Evolutionary conservation across 1,284 basidiomycete species (phyloP).

Genomic region (Naganishia sp.): DNA sequence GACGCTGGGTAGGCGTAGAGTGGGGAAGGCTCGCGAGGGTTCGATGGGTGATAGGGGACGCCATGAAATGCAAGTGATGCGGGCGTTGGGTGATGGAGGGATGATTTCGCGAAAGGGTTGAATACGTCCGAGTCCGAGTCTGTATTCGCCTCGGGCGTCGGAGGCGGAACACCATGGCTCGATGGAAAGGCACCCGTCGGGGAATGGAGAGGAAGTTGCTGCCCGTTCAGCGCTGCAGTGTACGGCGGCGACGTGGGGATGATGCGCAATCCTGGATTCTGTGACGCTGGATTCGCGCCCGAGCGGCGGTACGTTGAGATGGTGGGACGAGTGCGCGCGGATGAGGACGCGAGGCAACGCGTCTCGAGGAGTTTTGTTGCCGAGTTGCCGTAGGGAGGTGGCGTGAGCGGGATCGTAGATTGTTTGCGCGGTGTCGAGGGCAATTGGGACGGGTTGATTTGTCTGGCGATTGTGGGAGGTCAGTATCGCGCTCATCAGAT

Average conservation of each 20-base stretch:
- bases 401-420: background rate
- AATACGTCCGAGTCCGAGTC: conserved; percentile 23
- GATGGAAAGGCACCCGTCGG: background rate
- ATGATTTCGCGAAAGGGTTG: conserved; percentile 7
- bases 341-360: background rate
- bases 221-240: background rate
- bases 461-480: background rate
- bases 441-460: background rate
- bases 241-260: conserved; percentile 20
- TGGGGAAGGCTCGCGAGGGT: background rate
- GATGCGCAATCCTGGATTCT: background rate
- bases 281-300: background rate
- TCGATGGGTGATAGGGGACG: too few relatives aligned
- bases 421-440: background rate
- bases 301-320: conserved; percentile 22
- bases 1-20: conserved; percentile 12
- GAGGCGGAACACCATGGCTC: background rate
- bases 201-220: background rate
- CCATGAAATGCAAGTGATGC: too few relatives aligned
- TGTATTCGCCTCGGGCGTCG: conserved; percentile 8
- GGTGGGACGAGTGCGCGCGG: background rate
- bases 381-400: conserved; percentile 15
- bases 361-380: conserved; percentile 21
- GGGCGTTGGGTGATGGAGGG: background rate
- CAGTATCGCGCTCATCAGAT: background rate